phyloP scores from a whole-genome alignment of 2,329 filamentous ascomycete genomes.

The Aspergillus sp. region DNA sequence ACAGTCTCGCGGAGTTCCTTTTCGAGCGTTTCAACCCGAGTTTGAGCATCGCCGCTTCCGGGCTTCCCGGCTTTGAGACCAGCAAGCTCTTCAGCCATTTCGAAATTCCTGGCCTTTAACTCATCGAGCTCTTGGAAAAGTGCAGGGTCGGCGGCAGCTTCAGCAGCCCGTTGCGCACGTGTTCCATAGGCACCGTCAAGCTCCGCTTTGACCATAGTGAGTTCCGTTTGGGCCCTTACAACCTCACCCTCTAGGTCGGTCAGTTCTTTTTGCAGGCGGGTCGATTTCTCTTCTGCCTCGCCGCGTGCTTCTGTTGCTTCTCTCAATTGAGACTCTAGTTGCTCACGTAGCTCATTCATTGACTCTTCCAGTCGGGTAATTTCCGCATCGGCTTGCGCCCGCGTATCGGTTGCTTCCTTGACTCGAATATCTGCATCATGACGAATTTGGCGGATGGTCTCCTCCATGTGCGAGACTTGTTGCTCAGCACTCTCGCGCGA shows the following conservation, averaged over 20 bases:
- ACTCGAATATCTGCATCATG: constrained; percentile 21
- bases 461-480: constrained; percentile 29
- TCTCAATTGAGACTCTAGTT: constrained; percentile 33
- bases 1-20: constrained; percentile 67
- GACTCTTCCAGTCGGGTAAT: constrained; percentile 21
- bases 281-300: constrained; percentile 38
- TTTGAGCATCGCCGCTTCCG: constrained; percentile 40
- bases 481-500: constrained; percentile 30
- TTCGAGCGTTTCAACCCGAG: constrained; percentile 58
- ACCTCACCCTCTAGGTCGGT: constrained; percentile 61
- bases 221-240: constrained; percentile 68
- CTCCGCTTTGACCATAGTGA: constrained; percentile 88
- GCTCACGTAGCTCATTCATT: constrained; percentile 33
- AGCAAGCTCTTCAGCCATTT: constrained; percentile 50
- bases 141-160: constrained; percentile 58
- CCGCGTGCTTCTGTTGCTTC: constrained; percentile 29
- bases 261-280: constrained; percentile 50
- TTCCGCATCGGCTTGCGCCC: constrained; percentile 21
- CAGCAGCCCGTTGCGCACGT: constrained; percentile 67
- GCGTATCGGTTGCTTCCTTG: constrained; percentile 23
- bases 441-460: constrained; percentile 24
- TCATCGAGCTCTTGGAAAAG: constrained; percentile 62
- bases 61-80: constrained; percentile 38
- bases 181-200: constrained; percentile 91
- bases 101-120: constrained; percentile 50